Percentiles rank a stretch among this genome's conserved stretches.
phyloP scores from a whole-genome alignment of 75 land plant species.

The Picea sitchensis region DNA sequence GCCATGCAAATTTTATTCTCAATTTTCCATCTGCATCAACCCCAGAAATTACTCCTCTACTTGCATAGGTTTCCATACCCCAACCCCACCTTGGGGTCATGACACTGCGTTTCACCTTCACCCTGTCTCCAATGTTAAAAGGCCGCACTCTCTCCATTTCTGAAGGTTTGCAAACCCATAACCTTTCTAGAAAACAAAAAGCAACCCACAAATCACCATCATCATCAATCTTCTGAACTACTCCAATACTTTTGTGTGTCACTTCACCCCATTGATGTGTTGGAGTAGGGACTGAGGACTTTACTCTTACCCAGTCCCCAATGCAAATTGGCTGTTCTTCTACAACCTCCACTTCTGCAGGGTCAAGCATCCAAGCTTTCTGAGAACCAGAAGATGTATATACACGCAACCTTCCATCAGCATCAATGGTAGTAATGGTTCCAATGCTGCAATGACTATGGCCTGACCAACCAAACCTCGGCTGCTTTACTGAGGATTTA shows the following conservation, averaged over 20 bases:
- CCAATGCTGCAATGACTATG: constrained; percentile 63
- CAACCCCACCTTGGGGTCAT: constrained; percentile 84
- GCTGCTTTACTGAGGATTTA: constrained; percentile 64
- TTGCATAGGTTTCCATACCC: constrained; percentile 88
- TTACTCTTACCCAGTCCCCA: constrained; percentile 91
- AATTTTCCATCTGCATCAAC: constrained; percentile 95
- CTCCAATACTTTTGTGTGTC: constrained; percentile 72
- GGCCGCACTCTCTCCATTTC: constrained; percentile 78
- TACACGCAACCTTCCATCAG: constrained; percentile 84
- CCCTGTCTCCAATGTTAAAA: constrained; percentile 72
- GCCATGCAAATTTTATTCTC: constrained; percentile 78
- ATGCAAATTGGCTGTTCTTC: constrained; percentile 68
- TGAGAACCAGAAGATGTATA: constrained; percentile 66
- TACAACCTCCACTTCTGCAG: constrained; percentile 78
- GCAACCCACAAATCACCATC: constrained; percentile 79
- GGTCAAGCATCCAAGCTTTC: constrained; percentile 92
- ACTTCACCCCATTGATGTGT: constrained; percentile 95
- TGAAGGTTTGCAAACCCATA: constrained; percentile 83
- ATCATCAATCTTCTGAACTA: constrained; percentile 73
- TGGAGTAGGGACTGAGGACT: constrained; percentile 54
- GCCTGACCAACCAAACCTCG: constrained; percentile 92
- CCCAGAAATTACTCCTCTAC: constrained; percentile 72
- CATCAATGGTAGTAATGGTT: constrained; percentile 74
- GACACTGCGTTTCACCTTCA: constrained; percentile 55
- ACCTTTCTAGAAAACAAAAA: constrained; percentile 82